These are phyloP conservation scores for Posidonia australis DNA, from an alignment of 106 monocot genomes.

Conservation along the genomic window DNA sequence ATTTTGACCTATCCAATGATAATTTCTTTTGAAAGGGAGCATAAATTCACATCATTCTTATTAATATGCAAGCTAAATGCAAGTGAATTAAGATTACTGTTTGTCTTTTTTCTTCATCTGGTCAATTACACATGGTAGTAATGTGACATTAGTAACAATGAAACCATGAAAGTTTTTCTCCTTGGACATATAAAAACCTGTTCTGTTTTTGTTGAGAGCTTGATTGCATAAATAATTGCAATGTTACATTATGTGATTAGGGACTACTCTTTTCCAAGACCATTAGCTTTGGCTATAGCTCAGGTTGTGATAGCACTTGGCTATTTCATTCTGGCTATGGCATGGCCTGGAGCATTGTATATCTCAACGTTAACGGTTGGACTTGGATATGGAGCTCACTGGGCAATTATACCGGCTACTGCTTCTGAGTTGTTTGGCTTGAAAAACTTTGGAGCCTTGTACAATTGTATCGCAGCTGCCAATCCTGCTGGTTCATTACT, in stretches of 20 bases:
- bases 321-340: conserved; percentile 49
- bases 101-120: no score
- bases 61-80: no score
- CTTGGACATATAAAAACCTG: no score
- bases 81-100: no score
- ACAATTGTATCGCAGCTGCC: conserved; percentile 54
- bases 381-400: conserved; percentile 55
- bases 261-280: conserved; percentile 40
- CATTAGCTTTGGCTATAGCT: conserved; percentile 32
- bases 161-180: no score
- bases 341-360: conserved; percentile 56
- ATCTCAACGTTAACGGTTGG: conserved; percentile 36
- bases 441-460: conserved; percentile 48
- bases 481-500: conserved; percentile 45
- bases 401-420: conserved; percentile 48
- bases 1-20: not conserved
- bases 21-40: no score
- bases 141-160: no score
- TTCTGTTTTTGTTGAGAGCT: no score
- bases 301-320: conserved; percentile 35
- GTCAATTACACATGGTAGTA: no score
- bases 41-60: no score
- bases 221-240: no score
- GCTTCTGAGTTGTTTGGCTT: conserved; percentile 41
- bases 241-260: conserved; percentile 9